These are phyloP conservation scores for Viola odorata DNA, from an alignment of 345 rosid species.

Conservation along the genomic window DNA sequence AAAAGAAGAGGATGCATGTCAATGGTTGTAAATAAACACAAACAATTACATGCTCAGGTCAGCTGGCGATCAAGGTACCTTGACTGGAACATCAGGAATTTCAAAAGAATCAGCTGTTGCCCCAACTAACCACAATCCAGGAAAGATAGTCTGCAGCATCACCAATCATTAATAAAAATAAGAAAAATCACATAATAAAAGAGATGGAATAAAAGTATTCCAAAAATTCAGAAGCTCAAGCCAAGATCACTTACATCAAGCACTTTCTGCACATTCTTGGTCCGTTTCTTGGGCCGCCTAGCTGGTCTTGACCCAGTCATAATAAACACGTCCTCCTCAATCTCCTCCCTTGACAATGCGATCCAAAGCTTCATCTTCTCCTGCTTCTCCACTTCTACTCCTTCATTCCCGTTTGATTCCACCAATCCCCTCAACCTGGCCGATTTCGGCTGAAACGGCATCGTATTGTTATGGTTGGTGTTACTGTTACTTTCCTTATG, in stretches of 20 bases:
- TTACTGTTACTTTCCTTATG: slow-evolving; percentile 19
- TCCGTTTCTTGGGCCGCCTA: slow-evolving; percentile 68
- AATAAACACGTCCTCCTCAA: slow-evolving; percentile 83
- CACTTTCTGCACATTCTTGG: slow-evolving; percentile 66
- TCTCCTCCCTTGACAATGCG: slow-evolving; percentile 72
- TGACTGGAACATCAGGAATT: background rate
- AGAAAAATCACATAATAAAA: background rate
- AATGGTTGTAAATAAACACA: too few relatives aligned
- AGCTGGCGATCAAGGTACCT: background rate
- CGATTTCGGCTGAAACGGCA: slow-evolving; percentile 45
- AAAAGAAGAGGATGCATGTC: background rate
- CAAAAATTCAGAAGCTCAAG: slow-evolving; percentile 1
- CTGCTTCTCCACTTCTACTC: slow-evolving; percentile 40
- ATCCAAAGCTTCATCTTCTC: slow-evolving; percentile 70
- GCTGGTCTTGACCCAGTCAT: slow-evolving; percentile 82
- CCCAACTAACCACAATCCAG: slow-evolving; percentile 87
- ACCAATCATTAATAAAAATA: background rate
- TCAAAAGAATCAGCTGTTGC: slow-evolving; percentile 65
- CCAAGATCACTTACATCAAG: slow-evolving; percentile 51
- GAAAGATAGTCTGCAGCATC: slow-evolving; percentile 47
- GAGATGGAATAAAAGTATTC: background rate
- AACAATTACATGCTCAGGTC: too few relatives aligned
- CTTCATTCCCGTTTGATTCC: slow-evolving; percentile 35
- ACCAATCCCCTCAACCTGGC: slow-evolving; percentile 49
- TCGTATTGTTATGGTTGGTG: background rate